These are phyloP conservation scores for Barnettozyma hawaiiensis DNA, from an alignment of 1,139 yeast species.

Conservation along the genomic window DNA sequence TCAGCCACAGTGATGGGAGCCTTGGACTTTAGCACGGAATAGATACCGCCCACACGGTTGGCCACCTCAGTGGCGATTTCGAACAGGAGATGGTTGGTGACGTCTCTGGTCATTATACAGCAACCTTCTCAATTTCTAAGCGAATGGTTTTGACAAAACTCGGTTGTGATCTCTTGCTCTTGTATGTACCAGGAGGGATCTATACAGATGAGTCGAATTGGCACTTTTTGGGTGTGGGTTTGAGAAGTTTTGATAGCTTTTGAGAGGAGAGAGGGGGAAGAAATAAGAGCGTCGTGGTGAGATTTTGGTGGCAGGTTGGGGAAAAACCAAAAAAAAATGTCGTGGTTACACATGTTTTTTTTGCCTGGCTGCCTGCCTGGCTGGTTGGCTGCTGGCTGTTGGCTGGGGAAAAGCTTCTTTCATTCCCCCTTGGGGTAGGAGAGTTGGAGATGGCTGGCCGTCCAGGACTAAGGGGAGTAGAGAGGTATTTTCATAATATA, in stretches of 20 bases:
- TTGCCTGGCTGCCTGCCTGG: no score
- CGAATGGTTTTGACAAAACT: no score
- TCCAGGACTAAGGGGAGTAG: no score
- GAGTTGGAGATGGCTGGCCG: no score
- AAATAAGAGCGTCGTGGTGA: background rate
- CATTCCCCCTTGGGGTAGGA: no score
- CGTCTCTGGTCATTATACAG: slow-evolving; percentile 57
- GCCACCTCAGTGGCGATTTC: slow-evolving; percentile 98
- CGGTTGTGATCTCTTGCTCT: no score
- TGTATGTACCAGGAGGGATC: background rate
- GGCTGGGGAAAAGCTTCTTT: no score
- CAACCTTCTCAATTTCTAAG: background rate
- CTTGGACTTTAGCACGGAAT: slow-evolving; percentile 91
- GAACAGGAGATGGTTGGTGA: slow-evolving; percentile 77
- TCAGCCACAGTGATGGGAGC: slow-evolving; percentile 97
- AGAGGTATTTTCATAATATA: no score
- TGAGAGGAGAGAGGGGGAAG: background rate
- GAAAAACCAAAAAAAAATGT: background rate
- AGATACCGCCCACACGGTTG: slow-evolving; percentile 95
- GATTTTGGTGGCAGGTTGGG: background rate
- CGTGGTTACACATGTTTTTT: no score
- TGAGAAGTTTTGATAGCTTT: background rate
- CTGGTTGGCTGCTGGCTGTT: background rate
- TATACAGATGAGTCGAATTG: background rate
- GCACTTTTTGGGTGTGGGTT: background rate